phyloP scores from a whole-genome alignment of 345 rosid genomes.

The Orychophragmus violaceus region DNA sequence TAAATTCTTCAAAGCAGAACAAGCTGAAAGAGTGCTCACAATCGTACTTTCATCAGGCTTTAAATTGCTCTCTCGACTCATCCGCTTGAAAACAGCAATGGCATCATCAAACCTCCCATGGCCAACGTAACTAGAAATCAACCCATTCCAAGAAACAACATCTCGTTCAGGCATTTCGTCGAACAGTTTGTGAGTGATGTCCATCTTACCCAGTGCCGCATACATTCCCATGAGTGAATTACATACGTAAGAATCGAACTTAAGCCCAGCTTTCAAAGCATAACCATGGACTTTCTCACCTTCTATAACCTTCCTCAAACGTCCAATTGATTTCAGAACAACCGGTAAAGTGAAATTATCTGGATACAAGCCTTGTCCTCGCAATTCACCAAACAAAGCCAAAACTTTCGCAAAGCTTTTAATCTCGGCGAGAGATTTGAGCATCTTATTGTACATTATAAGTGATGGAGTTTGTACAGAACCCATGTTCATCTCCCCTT shows the following conservation, averaged over 20 bases:
- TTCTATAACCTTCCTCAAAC: constrained; percentile 25
- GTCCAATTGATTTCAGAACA: constrained; percentile 41
- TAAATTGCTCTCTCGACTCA: constrained; percentile 39
- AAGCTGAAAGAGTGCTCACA: constrained; percentile 65
- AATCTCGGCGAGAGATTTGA: constrained; percentile 44
- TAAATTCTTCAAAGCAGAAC: constrained; percentile 43
- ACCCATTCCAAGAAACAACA: constrained; percentile 63
- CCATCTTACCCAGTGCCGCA: constrained; percentile 35
- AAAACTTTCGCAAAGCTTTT: constrained; percentile 35
- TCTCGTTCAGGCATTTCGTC: constrained; percentile 64
- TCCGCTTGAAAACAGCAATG: constrained; percentile 34
- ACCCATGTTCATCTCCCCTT: not conserved
- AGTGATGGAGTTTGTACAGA: constrained; percentile 33
- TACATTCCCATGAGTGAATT: constrained; percentile 72
- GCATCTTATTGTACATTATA: constrained; percentile 45
- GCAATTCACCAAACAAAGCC: constrained; percentile 37
- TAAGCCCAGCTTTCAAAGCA: constrained; percentile 51
- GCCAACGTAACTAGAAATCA: constrained; percentile 55
- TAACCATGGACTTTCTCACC: constrained; percentile 53
- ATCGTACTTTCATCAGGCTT: constrained; percentile 56
- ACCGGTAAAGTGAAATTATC: constrained; percentile 74
- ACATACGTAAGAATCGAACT: constrained; percentile 48
- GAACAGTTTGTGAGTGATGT: constrained; percentile 38
- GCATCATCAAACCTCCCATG: constrained; percentile 49
- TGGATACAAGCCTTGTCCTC: constrained; percentile 48